phyloP scores from a whole-genome alignment of 2,329 filamentous ascomycete genomes.

The Neofusicoccum ribis region DNA sequence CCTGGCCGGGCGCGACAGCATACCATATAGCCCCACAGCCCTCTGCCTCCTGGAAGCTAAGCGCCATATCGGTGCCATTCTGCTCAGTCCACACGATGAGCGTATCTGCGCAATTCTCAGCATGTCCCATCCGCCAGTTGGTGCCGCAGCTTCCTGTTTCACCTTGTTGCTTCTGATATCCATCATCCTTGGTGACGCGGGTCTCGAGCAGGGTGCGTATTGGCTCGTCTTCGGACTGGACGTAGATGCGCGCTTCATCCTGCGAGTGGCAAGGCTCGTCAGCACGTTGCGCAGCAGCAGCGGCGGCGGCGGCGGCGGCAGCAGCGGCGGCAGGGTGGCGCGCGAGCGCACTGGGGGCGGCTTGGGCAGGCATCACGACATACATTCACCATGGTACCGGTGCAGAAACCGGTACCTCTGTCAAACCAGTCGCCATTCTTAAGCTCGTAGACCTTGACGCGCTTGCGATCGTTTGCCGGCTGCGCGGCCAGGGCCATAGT shows the following conservation, averaged over 20 bases:
- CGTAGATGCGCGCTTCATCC: conserved; percentile 84
- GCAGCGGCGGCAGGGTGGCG: not conserved
- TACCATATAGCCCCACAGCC: conserved; percentile 92
- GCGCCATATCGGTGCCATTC: conserved; percentile 90
- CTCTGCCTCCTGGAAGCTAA: conserved; percentile 97
- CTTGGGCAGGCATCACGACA: conserved; percentile 34
- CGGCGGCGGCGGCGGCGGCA: not conserved
- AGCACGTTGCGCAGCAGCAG: conserved; percentile 10
- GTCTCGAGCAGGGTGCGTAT: conserved; percentile 83
- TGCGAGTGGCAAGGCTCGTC: conserved; percentile 50
- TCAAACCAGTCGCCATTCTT: conserved; percentile 99
- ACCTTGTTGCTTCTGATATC: conserved; percentile 98
- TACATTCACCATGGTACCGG: conserved; percentile 72
- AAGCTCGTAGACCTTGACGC: conserved; percentile 99
- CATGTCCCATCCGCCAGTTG: conserved; percentile 14
- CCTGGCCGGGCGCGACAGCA: conserved; percentile 28
- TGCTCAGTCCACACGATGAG: conserved; percentile 97
- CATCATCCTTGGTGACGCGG: conserved; percentile 87
- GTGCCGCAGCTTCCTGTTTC: conserved; percentile 32
- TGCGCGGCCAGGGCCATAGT: conserved; percentile 44
- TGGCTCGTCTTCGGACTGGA: conserved; percentile 91
- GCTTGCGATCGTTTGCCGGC: conserved; percentile 53
- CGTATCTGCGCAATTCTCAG: conserved; percentile 48
- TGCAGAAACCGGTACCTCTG: conserved; percentile 93
- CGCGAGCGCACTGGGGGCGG: not conserved